These are phyloP conservation scores for Clarkia xantiana DNA, from an alignment of 345 rosid species.

Conservation along the genomic window DNA sequence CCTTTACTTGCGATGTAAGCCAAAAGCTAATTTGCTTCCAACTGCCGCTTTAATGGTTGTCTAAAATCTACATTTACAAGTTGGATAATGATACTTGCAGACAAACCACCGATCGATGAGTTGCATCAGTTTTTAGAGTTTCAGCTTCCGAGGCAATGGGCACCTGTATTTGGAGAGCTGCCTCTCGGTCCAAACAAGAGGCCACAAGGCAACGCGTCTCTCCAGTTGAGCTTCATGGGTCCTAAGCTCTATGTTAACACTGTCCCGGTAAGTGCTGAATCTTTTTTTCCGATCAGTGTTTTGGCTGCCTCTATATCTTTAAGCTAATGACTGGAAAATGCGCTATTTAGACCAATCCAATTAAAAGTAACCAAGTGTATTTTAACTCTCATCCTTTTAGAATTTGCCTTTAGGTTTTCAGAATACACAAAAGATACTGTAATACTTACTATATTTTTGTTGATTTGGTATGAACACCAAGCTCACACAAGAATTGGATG, in stretches of 20 bases:
- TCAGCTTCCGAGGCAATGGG: slow-evolving; percentile 44
- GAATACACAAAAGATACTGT: no score
- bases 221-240: slow-evolving; percentile 40
- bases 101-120: slow-evolving; percentile 37
- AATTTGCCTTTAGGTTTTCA: no score
- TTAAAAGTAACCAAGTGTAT: no score
- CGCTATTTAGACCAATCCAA: no score
- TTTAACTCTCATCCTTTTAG: no score
- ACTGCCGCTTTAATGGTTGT: not conserved
- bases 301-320: no score
- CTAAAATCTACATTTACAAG: not conserved
- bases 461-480: no score
- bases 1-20: slow-evolving; percentile 35
- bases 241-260: slow-evolving; percentile 40
- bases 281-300: not conserved
- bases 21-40: not conserved
- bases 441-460: no score
- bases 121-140: slow-evolving; percentile 42
- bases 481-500: no score
- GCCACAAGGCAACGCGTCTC: slow-evolving; percentile 22
- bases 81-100: slow-evolving; percentile 10
- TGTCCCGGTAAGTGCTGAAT: slow-evolving; percentile 7
- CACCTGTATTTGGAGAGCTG: slow-evolving; percentile 39
- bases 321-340: no score
- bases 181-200: slow-evolving; percentile 32